A percentile compares a stretch with the other conserved stretches of the same genome.
Conservation (phyloP, 352 stramenopile species). For the Blastocystis sp. region DNA sequence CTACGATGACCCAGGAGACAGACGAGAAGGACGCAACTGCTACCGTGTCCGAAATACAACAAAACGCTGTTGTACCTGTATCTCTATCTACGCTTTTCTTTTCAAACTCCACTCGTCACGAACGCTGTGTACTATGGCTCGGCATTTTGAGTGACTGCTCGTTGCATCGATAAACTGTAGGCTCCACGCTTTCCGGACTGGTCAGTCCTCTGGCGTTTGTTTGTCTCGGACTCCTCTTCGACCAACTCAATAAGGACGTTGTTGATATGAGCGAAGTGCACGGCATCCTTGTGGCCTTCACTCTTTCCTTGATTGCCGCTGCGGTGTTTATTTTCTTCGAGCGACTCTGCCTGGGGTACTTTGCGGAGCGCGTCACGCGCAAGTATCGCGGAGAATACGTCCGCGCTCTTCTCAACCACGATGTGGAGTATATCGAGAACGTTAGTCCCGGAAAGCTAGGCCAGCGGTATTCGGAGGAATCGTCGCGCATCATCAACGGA, state of each 20-base stretch:
- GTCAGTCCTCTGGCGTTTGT: neutral
- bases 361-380: slow-evolving; percentile 31
- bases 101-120: neutral
- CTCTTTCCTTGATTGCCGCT: neutral
- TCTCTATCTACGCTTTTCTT: neutral
- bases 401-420: slow-evolving; percentile 6
- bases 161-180: neutral
- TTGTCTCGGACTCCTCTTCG: neutral
- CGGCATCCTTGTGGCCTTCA: neutral
- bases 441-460: slow-evolving; percentile 56
- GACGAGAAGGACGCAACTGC: neutral
- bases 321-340: neutral
- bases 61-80: neutral
- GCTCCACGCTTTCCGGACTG: neutral
- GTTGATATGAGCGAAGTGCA: neutral
- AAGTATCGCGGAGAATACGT: slow-evolving; percentile 54
- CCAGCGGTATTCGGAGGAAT: slow-evolving; percentile 59
- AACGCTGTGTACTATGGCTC: neutral
- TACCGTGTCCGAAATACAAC: neutral
- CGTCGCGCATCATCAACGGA: slow-evolving; percentile 52
- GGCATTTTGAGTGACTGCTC: neutral
- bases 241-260: neutral
- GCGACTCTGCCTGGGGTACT: neutral
- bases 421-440: slow-evolving; percentile 63
- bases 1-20: too few relatives aligned